These are phyloP conservation scores for Saxophila tyrrhenica DNA, from an alignment of 495 filamentous ascomycete genomes.

Conservation along the genomic window DNA sequence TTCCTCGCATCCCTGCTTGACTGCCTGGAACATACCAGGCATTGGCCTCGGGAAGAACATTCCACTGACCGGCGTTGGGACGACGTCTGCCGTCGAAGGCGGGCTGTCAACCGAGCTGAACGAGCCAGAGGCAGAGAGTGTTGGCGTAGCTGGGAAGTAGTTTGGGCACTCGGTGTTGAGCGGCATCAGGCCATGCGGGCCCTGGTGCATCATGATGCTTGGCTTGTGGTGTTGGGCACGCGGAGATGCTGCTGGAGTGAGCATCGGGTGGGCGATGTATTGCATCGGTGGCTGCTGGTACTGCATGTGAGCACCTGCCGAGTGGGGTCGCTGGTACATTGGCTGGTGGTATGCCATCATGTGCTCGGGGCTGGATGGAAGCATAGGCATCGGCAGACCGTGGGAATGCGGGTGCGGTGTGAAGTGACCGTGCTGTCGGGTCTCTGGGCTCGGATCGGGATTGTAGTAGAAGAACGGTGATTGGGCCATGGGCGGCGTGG, in stretches of 20 bases:
- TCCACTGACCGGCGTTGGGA: slow-evolving; percentile 73
- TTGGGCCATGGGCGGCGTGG: slow-evolving; percentile 54
- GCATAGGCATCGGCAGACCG: slow-evolving; percentile 37
- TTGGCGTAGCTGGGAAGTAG: slow-evolving; percentile 77
- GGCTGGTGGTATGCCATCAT: slow-evolving; percentile 32
- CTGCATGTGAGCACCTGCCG: slow-evolving; percentile 38
- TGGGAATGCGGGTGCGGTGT: slow-evolving; percentile 57
- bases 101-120: slow-evolving; percentile 75
- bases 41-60: slow-evolving; percentile 65
- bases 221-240: slow-evolving; percentile 66
- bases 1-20: slow-evolving; percentile 70
- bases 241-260: slow-evolving; percentile 71
- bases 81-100: slow-evolving; percentile 58
- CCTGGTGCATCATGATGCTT: slow-evolving; percentile 57
- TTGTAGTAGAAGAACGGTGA: slow-evolving; percentile 87
- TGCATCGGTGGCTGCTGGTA: slow-evolving; percentile 21
- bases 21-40: slow-evolving; percentile 40
- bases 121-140: slow-evolving; percentile 63
- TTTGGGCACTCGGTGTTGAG: slow-evolving; percentile 70
- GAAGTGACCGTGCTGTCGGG: slow-evolving; percentile 72
- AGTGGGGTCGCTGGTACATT: slow-evolving; percentile 66
- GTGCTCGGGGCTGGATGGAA: slow-evolving; percentile 28
- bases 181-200: slow-evolving; percentile 44
- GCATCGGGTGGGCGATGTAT: slow-evolving; percentile 51
- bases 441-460: slow-evolving; percentile 62